Conservation (phyloP, 306 rosid species). For the Lathyrus aphaca region DNA sequence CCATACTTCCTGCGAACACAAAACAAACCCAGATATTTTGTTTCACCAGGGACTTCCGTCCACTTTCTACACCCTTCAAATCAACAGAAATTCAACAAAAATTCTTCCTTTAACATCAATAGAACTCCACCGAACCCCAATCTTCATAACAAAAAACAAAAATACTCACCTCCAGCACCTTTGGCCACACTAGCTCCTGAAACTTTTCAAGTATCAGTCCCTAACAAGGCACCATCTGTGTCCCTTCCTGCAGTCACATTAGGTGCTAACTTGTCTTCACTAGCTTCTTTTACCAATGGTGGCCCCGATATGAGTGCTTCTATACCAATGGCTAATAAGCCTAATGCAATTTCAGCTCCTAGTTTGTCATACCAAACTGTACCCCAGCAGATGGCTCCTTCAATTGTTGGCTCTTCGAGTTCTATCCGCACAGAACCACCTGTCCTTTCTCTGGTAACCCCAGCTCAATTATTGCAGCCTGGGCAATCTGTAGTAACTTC, state of each 20-base stretch:
- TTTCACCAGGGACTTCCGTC: too few species aligned
- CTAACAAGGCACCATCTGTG: slow-evolving; percentile 56
- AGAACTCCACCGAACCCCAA: too few species aligned
- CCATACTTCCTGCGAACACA: too few species aligned
- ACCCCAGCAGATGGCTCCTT: slow-evolving; percentile 53
- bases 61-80: too few species aligned
- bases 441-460: slow-evolving; percentile 74
- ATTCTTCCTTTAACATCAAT: too few species aligned
- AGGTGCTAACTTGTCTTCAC: slow-evolving; percentile 50
- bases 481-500: slow-evolving; percentile 56
- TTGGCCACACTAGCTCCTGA: slow-evolving; percentile 58
- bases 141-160: too few species aligned
- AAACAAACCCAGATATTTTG: too few species aligned
- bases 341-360: slow-evolving; percentile 56
- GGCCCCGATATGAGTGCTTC: slow-evolving; percentile 50
- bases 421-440: slow-evolving; percentile 49
- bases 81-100: too few species aligned
- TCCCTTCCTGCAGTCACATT: slow-evolving; percentile 42
- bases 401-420: slow-evolving; percentile 58
- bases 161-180: slow-evolving; percentile 52
- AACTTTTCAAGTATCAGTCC: slow-evolving; percentile 49
- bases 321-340: slow-evolving; percentile 55
- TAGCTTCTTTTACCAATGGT: slow-evolving; percentile 51
- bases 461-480: slow-evolving; percentile 79
- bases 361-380: slow-evolving; percentile 55